phyloP scores from a whole-genome alignment of 2,329 filamentous ascomycete genomes.

The Berkeleyomyces rouxiae region DNA sequence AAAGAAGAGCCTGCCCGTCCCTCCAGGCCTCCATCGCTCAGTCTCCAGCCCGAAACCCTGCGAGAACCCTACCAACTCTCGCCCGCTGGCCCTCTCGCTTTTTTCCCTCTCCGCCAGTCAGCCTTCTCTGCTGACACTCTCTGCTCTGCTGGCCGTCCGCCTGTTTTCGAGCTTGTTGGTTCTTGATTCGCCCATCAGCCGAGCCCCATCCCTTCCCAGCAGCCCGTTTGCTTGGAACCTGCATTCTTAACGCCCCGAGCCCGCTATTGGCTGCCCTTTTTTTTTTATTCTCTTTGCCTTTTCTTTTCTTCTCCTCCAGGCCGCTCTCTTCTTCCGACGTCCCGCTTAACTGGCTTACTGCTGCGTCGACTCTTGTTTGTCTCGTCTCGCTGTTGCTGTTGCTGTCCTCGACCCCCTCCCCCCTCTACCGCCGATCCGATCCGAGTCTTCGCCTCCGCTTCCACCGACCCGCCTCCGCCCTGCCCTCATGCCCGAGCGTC shows the following conservation, averaged over 20 bases:
- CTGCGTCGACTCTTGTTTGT: constrained; percentile 14
- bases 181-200: too few species aligned
- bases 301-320: constrained; percentile 14
- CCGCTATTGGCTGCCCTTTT: constrained; percentile 9
- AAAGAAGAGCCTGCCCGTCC: neutral
- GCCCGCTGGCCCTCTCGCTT: too few species aligned
- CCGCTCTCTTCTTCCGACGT: constrained; percentile 1
- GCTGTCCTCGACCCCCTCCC: constrained; percentile 5
- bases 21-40: too few species aligned
- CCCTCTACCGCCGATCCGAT: neutral
- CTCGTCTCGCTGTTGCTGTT: constrained; percentile 14
- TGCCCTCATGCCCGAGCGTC: constrained; percentile 2
- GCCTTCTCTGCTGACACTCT: too few species aligned
- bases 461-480: too few species aligned
- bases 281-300: constrained; percentile 17
- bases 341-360: constrained; percentile 11
- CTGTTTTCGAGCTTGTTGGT: neutral
- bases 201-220: too few species aligned
- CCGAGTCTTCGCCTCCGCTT: constrained; percentile 14
- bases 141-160: neutral
- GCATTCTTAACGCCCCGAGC: neutral
- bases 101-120: too few species aligned
- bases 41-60: too few species aligned
- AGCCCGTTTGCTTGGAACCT: neutral
- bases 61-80: too few species aligned